Evolutionary conservation across 2,329 filamentous ascomycete genomes (phyloP), one percentile per base, ranked within the genome.

Genomic region (Atkinsonella hypoxylon): DNA sequence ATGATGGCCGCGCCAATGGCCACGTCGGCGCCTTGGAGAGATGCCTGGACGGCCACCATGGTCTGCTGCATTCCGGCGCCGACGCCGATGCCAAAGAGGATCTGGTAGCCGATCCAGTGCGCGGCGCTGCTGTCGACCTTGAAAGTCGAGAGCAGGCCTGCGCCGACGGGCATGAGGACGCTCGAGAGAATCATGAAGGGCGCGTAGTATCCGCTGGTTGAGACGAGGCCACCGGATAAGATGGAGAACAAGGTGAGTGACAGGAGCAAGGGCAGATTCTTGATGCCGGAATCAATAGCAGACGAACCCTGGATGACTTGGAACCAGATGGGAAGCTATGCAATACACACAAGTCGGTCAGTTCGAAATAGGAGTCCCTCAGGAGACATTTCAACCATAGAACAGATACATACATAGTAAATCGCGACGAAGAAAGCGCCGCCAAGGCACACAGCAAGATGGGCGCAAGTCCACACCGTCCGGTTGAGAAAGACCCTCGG

Each of bases 1-100:
- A 74, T 66, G n/a, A 68, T 61, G 1, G 73, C 69, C 11, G 69
- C 71, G 2, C 70, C 73, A 5, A 68, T 70, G 2, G 72, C 67
- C n/a, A 76, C 68, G 44, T 76, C 71, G 1, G 61, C 60, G 26
- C 63, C 56, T 6, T 58, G 59, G 4, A 76, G 61, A 1, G 74
- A 70, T 0, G 70, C 69, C 56, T 76, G 72, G 0, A 68, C 70
- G 3, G 70, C 71, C 32, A 75, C 67, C 22, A 70, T 61, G 17
- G 72, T 66, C 47, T 70, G 66, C 51, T 76, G 72, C 48, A 75
- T 63, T 10, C 64, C 66, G 1, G 70, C 54, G 34, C 74, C 74
- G 2, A 71, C 57, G 3, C 70, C 72, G 1, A 69, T 52, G 15
- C 73, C 73, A 26, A 64, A 64, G 38, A 75, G 47, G 11, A 76